These are phyloP conservation scores for Cornus kousa DNA, from an alignment of 148 eudicot species.

Conservation along the genomic window DNA sequence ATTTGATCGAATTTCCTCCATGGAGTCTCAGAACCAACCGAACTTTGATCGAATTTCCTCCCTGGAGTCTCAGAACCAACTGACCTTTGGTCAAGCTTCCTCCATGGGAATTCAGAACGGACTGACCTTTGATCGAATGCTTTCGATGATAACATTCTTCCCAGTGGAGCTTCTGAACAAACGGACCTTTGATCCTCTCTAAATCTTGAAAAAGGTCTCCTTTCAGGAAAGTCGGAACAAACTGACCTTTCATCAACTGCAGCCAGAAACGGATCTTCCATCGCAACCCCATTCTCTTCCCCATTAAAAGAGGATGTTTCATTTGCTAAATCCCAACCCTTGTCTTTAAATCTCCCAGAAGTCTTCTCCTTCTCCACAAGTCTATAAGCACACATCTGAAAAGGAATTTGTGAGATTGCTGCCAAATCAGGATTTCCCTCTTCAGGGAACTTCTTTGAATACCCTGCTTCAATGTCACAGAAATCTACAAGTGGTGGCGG, in stretches of 20 bases:
- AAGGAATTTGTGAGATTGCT: slow-evolving; percentile 51
- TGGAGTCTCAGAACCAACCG: slow-evolving; percentile 28
- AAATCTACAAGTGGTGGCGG: slow-evolving; percentile 50
- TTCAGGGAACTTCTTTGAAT: slow-evolving; percentile 32
- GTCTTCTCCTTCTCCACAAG: slow-evolving; percentile 52
- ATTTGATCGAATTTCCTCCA: slow-evolving; percentile 16
- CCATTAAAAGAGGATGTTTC: slow-evolving; percentile 27
- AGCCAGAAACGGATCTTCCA: slow-evolving; percentile 29
- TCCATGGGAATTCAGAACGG: slow-evolving; percentile 27
- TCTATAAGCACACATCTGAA: slow-evolving; percentile 57
- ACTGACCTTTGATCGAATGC: slow-evolving; percentile 15
- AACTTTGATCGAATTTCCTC: slow-evolving; percentile 16
- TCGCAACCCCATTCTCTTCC: slow-evolving; percentile 31
- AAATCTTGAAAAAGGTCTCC: not conserved
- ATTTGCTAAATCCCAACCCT: slow-evolving; percentile 52
- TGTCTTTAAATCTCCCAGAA: slow-evolving; percentile 24
- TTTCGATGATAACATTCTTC: not conserved
- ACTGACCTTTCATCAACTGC: slow-evolving; percentile 60
- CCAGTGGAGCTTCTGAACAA: slow-evolving; percentile 27
- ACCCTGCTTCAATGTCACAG: slow-evolving; percentile 53
- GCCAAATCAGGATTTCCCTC: slow-evolving; percentile 17
- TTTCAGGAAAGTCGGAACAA: slow-evolving; percentile 44
- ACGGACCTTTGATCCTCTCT: slow-evolving; percentile 36
- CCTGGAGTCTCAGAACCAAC: slow-evolving; percentile 18
- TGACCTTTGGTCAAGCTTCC: slow-evolving; percentile 10